Conservation (phyloP, 306 rosid genomes). For the Quercus berberidifolia region DNA sequence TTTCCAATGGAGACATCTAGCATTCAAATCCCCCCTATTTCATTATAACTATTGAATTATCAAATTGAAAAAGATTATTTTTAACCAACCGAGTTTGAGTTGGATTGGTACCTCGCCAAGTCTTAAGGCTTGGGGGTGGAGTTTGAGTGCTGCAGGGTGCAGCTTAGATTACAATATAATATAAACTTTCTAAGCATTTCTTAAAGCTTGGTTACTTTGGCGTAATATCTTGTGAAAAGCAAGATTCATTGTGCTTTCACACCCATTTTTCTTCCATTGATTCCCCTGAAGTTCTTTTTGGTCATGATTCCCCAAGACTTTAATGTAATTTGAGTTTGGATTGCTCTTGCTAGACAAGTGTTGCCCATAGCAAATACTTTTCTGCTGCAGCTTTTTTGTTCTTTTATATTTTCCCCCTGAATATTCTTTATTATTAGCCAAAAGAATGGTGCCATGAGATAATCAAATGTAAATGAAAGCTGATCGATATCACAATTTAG, state of each 20-base stretch:
- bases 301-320: too few relatives aligned
- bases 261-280: neutral
- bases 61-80: too few relatives aligned
- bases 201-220: too few relatives aligned
- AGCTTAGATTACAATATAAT: too few relatives aligned
- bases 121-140: too few relatives aligned
- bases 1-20: too few relatives aligned
- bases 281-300: neutral
- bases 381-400: neutral
- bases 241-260: neutral
- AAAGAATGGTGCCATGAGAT: neutral
- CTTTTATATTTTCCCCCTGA: neutral
- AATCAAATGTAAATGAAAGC: neutral
- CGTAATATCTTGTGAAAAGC: neutral
- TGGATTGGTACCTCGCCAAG: too few relatives aligned
- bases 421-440: neutral
- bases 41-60: too few relatives aligned
- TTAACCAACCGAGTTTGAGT: too few relatives aligned
- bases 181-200: too few relatives aligned
- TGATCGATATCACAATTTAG: neutral
- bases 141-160: too few relatives aligned
- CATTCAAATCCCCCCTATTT: too few relatives aligned
- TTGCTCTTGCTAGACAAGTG: neutral
- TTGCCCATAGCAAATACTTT: neutral
- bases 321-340: neutral